Percentiles rank a stretch among this genome's conserved stretches.
Evolutionary conservation across 2,329 filamentous ascomycete genomes (phyloP).

Genomic region (Nannizziopsis barbatae): DNA sequence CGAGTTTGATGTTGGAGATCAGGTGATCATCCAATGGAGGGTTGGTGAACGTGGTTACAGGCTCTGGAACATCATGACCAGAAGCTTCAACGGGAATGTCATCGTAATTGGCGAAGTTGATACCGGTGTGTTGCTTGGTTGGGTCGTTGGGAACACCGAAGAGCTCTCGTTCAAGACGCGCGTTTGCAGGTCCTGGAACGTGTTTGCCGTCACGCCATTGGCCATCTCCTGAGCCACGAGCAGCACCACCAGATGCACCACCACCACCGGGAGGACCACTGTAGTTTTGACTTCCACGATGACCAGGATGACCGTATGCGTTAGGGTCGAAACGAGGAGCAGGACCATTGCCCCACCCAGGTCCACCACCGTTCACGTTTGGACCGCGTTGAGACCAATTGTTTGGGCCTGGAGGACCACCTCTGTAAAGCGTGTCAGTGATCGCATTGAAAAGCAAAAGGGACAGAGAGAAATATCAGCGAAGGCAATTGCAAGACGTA

Average conservation of each 20-base stretch:
- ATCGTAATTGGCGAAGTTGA: conserved; percentile 99
- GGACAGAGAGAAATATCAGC: conserved; percentile 7
- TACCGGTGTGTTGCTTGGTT: conserved; percentile 89
- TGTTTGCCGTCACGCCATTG: conserved; percentile 97
- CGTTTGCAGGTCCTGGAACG: conserved; percentile 76
- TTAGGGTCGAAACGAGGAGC: conserved; percentile 46
- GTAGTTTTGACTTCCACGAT: conserved; percentile 35
- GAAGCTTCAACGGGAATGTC: conserved; percentile 98
- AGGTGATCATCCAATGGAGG: conserved; percentile 93
- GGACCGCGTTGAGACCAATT: conserved; percentile 10
- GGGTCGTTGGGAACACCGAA: conserved; percentile 87
- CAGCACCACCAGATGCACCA: conserved; percentile 40
- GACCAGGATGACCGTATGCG: conserved; percentile 51
- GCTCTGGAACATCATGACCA: conserved; percentile 83
- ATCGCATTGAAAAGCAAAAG: not conserved
- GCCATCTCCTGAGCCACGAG: conserved; percentile 83
- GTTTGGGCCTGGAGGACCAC: conserved; percentile 4
- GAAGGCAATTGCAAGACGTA: conserved; percentile 10
- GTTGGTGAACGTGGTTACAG: conserved; percentile 80
- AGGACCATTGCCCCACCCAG: conserved; percentile 19
- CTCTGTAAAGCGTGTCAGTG: not conserved
- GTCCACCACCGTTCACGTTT: conserved; percentile 17
- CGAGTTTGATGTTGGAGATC: conserved; percentile 81
- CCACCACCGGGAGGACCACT: conserved; percentile 29
- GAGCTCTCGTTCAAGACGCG: conserved; percentile 84